Evolutionary conservation across 2,329 filamentous ascomycete species (phyloP), one percentile per base, ranked within the genome.

Genomic region (Alternaria atra): DNA sequence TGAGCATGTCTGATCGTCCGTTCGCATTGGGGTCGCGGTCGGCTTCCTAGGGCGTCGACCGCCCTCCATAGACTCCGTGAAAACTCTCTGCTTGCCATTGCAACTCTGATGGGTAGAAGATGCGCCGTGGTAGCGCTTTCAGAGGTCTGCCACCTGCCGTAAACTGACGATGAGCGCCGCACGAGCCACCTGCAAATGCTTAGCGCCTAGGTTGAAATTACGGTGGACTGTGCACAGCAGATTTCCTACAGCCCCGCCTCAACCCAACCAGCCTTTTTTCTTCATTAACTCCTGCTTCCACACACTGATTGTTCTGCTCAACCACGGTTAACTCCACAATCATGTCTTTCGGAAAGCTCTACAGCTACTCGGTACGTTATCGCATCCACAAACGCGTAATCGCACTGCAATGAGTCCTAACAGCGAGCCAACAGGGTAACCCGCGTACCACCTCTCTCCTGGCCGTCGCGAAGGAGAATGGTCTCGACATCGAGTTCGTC

Each of bases 311-410:
- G 73, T 72, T 55, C 65, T 66, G 60, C 67, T 65, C 65, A 65
- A 55, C 62, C 55, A 66, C 63, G 62, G 64, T 60, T 55, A 54
- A 67, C 60, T 66, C 63, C 66, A 77, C 80, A 85, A 92, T 87
- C 82, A 96, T 97, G 91, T 87, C 92, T 80, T 98, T 99, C 88
- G 95, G 95, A 85, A 99, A 97, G 87, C 89, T 99, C 79, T 98
- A 95, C 89, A 91, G 91, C 81, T 89, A 87, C 82, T 81, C 88
- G 84, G 94, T 77, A 62, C 13, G 68, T 69, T 29, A 23, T n/a
- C 17, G 34, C 27, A 32, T 15, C 39, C 53, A 67, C 50, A 56
- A 23, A 42, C 23, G 44, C 40, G 17, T 4, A 37, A 58, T 48
- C 10, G 34, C 52, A 47, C 23, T 35, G 35, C 52, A 51, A 70